Conservation (phyloP, 495 filamentous ascomycete genomes). For the Tetracladium setigerum region DNA sequence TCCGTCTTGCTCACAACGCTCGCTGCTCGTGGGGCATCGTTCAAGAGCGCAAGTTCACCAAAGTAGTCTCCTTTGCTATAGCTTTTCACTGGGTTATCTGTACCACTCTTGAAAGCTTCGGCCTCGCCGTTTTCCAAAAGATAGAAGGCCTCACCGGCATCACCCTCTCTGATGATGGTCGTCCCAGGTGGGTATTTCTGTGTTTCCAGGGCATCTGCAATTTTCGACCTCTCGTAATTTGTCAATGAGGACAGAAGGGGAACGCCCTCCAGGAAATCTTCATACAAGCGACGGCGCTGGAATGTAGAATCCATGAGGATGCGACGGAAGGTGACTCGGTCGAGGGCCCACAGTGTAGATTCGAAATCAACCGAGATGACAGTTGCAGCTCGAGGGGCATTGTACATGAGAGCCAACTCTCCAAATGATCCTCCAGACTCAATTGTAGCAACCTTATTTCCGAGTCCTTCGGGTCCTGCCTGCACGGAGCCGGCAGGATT, state of each 20-base stretch:
- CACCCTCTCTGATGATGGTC: slow-evolving; percentile 84
- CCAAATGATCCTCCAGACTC: slow-evolving; percentile 93
- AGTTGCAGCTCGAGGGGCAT: slow-evolving; percentile 93
- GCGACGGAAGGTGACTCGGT: slow-evolving; percentile 92
- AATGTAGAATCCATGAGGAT: slow-evolving; percentile 99
- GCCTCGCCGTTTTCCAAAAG: slow-evolving; percentile 85
- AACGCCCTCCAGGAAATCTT: slow-evolving; percentile 95
- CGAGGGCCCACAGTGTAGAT: slow-evolving; percentile 86
- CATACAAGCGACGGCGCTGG: slow-evolving; percentile 91
- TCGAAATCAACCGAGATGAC: slow-evolving; percentile 74
- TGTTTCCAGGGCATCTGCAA: slow-evolving; percentile 90
- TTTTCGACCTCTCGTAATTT: slow-evolving; percentile 88
- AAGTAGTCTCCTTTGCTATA: slow-evolving; percentile 95
- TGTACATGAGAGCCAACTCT: slow-evolving; percentile 97
- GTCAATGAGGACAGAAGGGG: slow-evolving; percentile 79
- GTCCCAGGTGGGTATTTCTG: slow-evolving; percentile 75
- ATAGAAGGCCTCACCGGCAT: slow-evolving; percentile 88
- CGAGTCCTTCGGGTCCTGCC: slow-evolving; percentile 77
- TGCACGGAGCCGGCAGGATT: slow-evolving; percentile 72
- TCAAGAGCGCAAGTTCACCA: slow-evolving; percentile 85
- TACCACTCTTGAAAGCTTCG: slow-evolving; percentile 68
- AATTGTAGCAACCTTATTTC: slow-evolving; percentile 72
- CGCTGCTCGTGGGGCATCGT: slow-evolving; percentile 90
- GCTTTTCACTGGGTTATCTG: slow-evolving; percentile 57
- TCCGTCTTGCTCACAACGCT: slow-evolving; percentile 74